phyloP scores from a whole-genome alignment of 495 filamentous ascomycete genomes.

The Hypoxylon lenormandii region DNA sequence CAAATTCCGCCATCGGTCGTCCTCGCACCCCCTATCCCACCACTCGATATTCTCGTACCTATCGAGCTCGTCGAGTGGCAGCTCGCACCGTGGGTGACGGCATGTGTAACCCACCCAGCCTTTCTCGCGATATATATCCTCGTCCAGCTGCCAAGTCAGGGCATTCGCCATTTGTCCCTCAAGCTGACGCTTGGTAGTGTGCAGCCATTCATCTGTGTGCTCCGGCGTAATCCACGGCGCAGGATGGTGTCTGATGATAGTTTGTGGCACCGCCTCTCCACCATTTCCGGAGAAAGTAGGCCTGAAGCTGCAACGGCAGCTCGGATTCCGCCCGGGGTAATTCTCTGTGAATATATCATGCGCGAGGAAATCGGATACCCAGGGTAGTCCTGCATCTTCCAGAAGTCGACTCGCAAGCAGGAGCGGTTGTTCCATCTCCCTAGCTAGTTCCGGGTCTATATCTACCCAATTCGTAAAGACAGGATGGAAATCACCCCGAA shows the following conservation, averaged over 20 bases:
- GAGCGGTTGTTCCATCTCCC: slow-evolving; percentile 51
- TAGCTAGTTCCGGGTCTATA: slow-evolving; percentile 22
- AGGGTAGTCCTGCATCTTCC: slow-evolving; percentile 49
- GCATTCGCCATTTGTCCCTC: slow-evolving; percentile 34
- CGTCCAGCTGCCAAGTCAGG: slow-evolving; percentile 54
- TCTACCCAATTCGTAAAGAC: slow-evolving; percentile 51
- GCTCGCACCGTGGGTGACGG: slow-evolving; percentile 48
- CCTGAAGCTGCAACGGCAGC: slow-evolving; percentile 27
- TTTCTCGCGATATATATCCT: slow-evolving; percentile 46
- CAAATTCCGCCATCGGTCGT: slow-evolving; percentile 35
- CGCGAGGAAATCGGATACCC: slow-evolving; percentile 55
- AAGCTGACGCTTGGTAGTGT: slow-evolving; percentile 34
- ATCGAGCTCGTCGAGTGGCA: slow-evolving; percentile 44
- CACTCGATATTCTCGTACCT: slow-evolving; percentile 45
- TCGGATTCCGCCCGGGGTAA: slow-evolving; percentile 48
- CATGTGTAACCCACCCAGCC: slow-evolving; percentile 58
- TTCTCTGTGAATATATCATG: slow-evolving; percentile 51
- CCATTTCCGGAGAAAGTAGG: background rate
- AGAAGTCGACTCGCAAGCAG: slow-evolving; percentile 54
- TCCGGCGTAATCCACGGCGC: slow-evolving; percentile 42
- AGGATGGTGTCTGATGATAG: slow-evolving; percentile 48
- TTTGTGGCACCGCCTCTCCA: slow-evolving; percentile 26
- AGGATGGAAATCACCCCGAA: slow-evolving; percentile 51
- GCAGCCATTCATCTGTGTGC: slow-evolving; percentile 40
- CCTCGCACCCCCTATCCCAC: slow-evolving; percentile 40